phyloP scores from a whole-genome alignment of 129 eudicot species.

The Flaveria sonorensis region DNA sequence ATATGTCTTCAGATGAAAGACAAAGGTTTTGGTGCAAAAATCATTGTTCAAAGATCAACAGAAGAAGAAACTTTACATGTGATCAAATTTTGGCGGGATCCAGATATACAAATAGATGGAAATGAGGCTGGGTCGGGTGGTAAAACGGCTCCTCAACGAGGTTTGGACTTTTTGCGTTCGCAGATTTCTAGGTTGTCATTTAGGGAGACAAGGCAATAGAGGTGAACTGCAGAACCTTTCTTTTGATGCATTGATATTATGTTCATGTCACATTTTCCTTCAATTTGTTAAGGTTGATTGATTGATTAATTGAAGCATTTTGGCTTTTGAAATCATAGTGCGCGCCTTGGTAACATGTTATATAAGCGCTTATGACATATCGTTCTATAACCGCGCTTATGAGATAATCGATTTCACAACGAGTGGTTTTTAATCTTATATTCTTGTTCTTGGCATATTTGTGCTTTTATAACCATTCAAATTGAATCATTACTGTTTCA shows the following conservation, averaged over 20 bases:
- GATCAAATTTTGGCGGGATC: conserved; percentile 88
- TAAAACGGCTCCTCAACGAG: conserved; percentile 30
- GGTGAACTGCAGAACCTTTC: conserved; percentile 13
- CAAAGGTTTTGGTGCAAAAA: conserved; percentile 71
- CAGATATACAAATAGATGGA: conserved; percentile 41
- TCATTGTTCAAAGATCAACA: conserved; percentile 80
- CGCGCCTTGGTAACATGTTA: neutral
- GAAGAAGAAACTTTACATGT: conserved; percentile 84
- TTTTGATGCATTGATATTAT: conserved; percentile 11
- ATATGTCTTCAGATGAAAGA: conserved; percentile 71
- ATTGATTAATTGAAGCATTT: conserved; percentile 19
- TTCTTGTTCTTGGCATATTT: too few species aligned
- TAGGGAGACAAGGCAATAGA: conserved; percentile 24
- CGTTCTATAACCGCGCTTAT: neutral
- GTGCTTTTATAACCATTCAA: too few species aligned
- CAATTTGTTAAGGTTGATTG: conserved; percentile 6
- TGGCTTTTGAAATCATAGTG: neutral
- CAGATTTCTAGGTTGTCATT: conserved; percentile 41
- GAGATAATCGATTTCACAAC: too few species aligned
- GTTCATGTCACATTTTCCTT: conserved; percentile 7
- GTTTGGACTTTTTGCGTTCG: conserved; percentile 42
- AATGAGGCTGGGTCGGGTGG: conserved; percentile 28
- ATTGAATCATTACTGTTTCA: too few species aligned
- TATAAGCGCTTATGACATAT: neutral
- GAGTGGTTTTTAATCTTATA: too few species aligned